Conservation (phyloP, 2,329 filamentous ascomycete genomes). For the Fusarium dimerum region DNA sequence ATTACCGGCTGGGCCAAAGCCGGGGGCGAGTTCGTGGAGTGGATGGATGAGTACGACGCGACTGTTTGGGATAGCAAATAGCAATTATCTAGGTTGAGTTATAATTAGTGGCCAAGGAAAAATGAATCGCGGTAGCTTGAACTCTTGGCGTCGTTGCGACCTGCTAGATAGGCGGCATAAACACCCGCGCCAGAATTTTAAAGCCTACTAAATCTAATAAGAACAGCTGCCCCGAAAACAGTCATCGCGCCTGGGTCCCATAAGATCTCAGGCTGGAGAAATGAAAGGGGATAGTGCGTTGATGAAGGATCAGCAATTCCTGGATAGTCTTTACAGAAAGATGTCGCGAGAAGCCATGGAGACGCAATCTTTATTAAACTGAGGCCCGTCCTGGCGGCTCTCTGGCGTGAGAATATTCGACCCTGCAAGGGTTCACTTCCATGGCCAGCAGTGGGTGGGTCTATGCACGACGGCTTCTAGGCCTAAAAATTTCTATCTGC, state of each 20-base stretch:
- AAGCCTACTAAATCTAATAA: neutral
- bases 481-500: slow-evolving; percentile 1
- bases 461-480: neutral
- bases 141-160: neutral
- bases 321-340: neutral
- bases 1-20: slow-evolving; percentile 55
- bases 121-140: neutral
- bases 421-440: neutral
- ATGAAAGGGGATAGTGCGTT: neutral
- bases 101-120: neutral
- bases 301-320: neutral
- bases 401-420: neutral
- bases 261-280: neutral
- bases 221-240: neutral
- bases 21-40: slow-evolving; percentile 47
- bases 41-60: slow-evolving; percentile 50
- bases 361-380: neutral
- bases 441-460: neutral
- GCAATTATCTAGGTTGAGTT: neutral
- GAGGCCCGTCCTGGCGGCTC: neutral
- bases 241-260: neutral
- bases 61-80: slow-evolving; percentile 31
- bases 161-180: neutral
- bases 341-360: neutral
- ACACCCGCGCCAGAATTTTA: neutral